Conservation (phyloP, 2,329 filamentous ascomycete species). For the Fusarium albosuccineum region DNA sequence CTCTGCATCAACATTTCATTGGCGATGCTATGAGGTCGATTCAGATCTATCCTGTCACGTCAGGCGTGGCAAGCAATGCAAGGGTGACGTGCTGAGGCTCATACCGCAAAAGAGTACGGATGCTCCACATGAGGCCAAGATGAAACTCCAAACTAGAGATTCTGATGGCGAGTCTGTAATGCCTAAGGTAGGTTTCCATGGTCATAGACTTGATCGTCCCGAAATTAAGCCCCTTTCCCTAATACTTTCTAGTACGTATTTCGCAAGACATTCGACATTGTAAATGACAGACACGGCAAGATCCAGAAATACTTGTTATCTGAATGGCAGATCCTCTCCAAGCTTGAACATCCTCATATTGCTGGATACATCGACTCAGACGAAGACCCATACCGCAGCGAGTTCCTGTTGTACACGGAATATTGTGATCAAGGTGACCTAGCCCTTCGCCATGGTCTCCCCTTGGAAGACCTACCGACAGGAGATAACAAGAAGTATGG, state of each 20-base stretch:
- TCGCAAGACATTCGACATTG: not conserved
- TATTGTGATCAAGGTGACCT: slow-evolving; percentile 1
- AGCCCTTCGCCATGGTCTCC: not conserved
- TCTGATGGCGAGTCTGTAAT: too few relatives aligned
- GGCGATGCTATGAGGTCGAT: not conserved
- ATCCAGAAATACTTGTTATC: not conserved
- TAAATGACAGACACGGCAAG: not conserved
- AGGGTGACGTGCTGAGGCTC: not conserved
- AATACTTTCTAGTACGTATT: not conserved
- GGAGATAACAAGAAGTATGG: not conserved
- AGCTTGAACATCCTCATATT: not conserved
- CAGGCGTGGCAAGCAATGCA: not conserved
- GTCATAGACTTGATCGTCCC: not conserved
- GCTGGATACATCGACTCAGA: not conserved
- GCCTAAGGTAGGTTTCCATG: too few relatives aligned
- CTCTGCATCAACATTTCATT: not conserved
- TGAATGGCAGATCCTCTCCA: not conserved
- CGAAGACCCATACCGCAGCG: not conserved
- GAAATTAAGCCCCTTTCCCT: too few relatives aligned
- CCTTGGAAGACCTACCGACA: not conserved
- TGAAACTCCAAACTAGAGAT: too few relatives aligned
- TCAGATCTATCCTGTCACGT: not conserved
- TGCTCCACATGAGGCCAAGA: too few relatives aligned
- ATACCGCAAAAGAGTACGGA: too few relatives aligned
- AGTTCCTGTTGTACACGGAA: not conserved